These are phyloP conservation scores for Plasmodium inui DNA, from an alignment of 169 alveolate genomes.

Conservation along the genomic window DNA sequence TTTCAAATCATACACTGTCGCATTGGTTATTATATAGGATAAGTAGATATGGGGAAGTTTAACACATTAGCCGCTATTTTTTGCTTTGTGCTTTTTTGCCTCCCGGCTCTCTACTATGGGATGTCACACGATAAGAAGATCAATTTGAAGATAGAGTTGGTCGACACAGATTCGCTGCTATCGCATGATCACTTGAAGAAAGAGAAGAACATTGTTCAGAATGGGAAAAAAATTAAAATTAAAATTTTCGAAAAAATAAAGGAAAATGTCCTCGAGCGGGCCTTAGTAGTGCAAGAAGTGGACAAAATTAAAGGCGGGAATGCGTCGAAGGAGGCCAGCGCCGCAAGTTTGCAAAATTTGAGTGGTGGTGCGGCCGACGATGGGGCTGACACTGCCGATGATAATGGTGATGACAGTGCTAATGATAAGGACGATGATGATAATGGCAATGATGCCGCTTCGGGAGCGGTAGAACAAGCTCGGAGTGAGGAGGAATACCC, in stretches of 20 bases:
- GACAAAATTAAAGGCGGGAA: conserved; percentile 17
- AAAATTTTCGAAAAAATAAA: conserved; percentile 60
- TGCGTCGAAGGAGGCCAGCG: not conserved
- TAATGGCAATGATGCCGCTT: not conserved
- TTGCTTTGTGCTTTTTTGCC: conserved; percentile 33
- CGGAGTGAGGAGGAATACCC: not conserved
- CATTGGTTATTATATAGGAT: conserved; percentile 11
- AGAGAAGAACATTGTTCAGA: conserved; percentile 38
- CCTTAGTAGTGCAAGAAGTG: conserved; percentile 41
- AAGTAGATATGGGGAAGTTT: conserved; percentile 24
- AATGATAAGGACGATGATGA: not conserved
- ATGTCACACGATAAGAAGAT: conserved; percentile 31
- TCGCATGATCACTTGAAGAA: conserved; percentile 67
- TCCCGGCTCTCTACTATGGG: conserved; percentile 15
- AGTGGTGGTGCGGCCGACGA: conserved; percentile 18
- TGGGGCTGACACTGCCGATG: not conserved
- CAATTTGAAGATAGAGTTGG: conserved; percentile 61
- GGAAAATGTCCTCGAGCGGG: conserved; percentile 65
- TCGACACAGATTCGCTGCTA: conserved; percentile 45
- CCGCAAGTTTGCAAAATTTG: conserved; percentile 9
- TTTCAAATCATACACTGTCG: not conserved
- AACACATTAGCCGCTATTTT: conserved; percentile 31
- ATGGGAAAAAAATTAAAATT: conserved; percentile 53
- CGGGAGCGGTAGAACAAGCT: not conserved
- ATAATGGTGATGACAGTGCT: not conserved